Percentiles rank a stretch among this genome's conserved stretches.
These are phyloP conservation scores for Harringtonia lauricola DNA, from an alignment of 2,329 filamentous ascomycete genomes.

Conservation along the genomic window DNA sequence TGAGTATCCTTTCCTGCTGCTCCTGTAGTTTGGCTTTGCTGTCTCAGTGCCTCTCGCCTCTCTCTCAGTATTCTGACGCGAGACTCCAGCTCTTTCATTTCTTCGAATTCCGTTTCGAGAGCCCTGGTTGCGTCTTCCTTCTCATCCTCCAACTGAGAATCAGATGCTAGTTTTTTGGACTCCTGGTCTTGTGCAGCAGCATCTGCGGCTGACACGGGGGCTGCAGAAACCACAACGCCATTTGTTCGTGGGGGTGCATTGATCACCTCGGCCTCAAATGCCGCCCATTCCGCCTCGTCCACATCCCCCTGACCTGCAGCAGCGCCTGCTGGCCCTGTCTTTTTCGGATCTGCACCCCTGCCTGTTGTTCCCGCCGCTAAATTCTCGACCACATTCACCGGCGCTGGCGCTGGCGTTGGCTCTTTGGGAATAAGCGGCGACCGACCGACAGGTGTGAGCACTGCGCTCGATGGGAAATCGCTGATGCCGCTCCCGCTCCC, in stretches of 20 bases:
- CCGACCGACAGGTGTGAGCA: neutral
- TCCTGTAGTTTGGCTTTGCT: no score
- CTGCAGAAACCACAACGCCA: neutral
- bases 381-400: conserved; percentile 12
- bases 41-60: conserved; percentile 51
- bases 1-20: no score
- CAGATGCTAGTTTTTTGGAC: neutral
- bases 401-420: conserved; percentile 1
- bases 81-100: conserved; percentile 70
- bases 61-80: conserved; percentile 59
- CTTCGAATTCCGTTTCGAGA: conserved; percentile 67
- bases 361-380: no score
- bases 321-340: no score
- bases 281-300: conserved; percentile 76
- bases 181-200: neutral
- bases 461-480: neutral
- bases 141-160: conserved; percentile 47
- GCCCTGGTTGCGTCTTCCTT: conserved; percentile 65
- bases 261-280: conserved; percentile 63
- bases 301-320: no score
- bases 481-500: neutral
- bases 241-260: conserved; percentile 38
- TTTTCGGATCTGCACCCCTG: neutral
- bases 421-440: neutral
- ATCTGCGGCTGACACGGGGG: neutral